Conservation (phyloP, 2,329 filamentous ascomycete genomes). For the Aspergillus sergii region DNA sequence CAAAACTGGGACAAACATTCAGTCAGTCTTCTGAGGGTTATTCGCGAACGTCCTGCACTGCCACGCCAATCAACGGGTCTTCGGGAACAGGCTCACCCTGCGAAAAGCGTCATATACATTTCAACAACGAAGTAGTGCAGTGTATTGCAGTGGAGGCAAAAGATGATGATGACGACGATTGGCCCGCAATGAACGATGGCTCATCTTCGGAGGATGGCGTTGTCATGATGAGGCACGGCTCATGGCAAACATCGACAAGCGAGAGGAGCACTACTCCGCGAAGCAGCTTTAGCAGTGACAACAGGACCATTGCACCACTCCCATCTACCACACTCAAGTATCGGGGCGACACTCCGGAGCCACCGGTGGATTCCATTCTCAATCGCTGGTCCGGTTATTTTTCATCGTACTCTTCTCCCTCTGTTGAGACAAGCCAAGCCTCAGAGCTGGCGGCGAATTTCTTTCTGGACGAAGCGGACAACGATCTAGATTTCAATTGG, state of each 20-base stretch:
- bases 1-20: conserved; percentile 67
- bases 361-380: conserved; percentile 36
- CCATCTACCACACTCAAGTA: conserved; percentile 88
- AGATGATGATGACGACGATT: conserved; percentile 61
- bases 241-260: conserved; percentile 54
- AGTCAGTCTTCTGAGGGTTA: conserved; percentile 28
- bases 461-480: conserved; percentile 62
- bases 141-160: conserved; percentile 92
- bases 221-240: conserved; percentile 77
- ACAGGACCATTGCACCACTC: conserved; percentile 84
- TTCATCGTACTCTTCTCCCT: conserved; percentile 61
- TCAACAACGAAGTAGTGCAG: conserved; percentile 93
- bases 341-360: conserved; percentile 73
- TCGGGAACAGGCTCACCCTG: conserved; percentile 69
- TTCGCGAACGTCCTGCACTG: conserved; percentile 36
- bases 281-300: conserved; percentile 63
- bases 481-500: conserved; percentile 50
- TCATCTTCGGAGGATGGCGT: conserved; percentile 75
- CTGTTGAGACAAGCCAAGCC: conserved; percentile 79
- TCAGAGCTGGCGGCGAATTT: conserved; percentile 67
- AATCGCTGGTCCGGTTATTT: conserved; percentile 45
- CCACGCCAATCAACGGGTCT: conserved; percentile 67
- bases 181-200: conserved; percentile 50
- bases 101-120: conserved; percentile 84
- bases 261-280: conserved; percentile 54